A percentile compares a stretch with the other conserved stretches of the same genome.
These are phyloP conservation scores for Populus nigra DNA, from an alignment of 345 rosid genomes.

Conservation along the genomic window DNA sequence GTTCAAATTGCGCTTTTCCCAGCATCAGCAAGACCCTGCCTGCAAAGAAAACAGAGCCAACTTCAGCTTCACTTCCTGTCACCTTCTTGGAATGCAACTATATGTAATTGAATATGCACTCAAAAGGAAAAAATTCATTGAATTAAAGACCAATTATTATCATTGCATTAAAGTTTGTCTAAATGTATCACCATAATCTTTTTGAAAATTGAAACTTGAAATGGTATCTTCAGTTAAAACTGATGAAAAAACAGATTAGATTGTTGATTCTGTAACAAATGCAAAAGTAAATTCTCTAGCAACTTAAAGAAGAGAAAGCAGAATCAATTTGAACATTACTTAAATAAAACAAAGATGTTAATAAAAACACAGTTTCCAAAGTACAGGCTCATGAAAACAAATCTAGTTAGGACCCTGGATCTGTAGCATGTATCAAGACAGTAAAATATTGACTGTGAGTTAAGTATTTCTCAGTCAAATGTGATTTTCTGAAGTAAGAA, in stretches of 20 bases:
- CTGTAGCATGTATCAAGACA: not conserved
- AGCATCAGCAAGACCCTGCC: conserved; percentile 73
- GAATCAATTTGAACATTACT: not conserved
- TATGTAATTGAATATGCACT: not conserved
- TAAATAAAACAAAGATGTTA: not conserved
- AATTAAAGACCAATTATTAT: not conserved
- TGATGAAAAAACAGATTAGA: not conserved
- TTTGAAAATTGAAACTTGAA: not conserved
- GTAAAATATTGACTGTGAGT: not conserved
- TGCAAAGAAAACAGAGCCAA: conserved; percentile 30
- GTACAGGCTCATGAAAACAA: not conserved
- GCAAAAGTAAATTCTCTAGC: not conserved
- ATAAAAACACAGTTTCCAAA: not conserved
- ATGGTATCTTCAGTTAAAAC: not conserved
- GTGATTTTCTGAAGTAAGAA: not conserved
- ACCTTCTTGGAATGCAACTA: conserved; percentile 2
- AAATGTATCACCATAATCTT: not conserved
- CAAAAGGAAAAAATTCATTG: not conserved
- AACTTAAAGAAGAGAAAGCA: not conserved
- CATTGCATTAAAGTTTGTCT: not conserved
- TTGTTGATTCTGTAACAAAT: not conserved
- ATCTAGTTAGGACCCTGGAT: not conserved
- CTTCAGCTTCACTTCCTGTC: conserved; percentile 3
- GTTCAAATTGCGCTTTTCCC: conserved; percentile 83
- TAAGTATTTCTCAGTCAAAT: not conserved